These are phyloP conservation scores for Volvox africanus DNA, from an alignment of 139 green algal species.

Conservation along the genomic window DNA sequence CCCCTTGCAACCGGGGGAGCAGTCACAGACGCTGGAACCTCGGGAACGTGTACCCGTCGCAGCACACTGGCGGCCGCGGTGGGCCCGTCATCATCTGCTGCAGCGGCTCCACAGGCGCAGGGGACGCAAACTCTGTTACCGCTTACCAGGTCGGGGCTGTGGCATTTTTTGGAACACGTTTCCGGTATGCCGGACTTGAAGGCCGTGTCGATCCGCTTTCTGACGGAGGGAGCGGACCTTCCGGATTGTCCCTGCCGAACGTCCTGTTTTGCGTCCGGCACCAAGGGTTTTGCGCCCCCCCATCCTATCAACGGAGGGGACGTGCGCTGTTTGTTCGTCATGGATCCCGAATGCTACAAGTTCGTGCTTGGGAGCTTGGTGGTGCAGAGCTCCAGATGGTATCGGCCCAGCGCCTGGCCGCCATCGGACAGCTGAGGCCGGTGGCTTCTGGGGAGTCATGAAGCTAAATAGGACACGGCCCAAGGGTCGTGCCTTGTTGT, in stretches of 20 bases:
- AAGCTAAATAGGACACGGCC: too few relatives aligned
- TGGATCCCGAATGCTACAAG: neutral
- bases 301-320: neutral
- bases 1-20: neutral
- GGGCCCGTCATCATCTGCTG: neutral
- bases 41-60: neutral
- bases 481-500: too few relatives aligned
- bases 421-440: neutral
- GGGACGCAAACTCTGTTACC: neutral
- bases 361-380: neutral
- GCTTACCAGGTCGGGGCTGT: neutral
- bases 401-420: conserved; percentile 25
- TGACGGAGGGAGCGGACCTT: neutral
- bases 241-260: conserved; percentile 12
- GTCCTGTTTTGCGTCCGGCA: neutral
- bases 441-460: too few relatives aligned
- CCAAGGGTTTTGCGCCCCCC: neutral
- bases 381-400: neutral
- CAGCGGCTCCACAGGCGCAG: neutral
- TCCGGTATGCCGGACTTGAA: neutral
- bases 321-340: neutral
- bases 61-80: neutral
- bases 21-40: neutral
- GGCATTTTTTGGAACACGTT: neutral
- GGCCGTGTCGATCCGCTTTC: neutral